These are phyloP conservation scores for Ambispora gerdemannii DNA, from an alignment of 192 early-diverging fungal genomes.

Conservation along the genomic window DNA sequence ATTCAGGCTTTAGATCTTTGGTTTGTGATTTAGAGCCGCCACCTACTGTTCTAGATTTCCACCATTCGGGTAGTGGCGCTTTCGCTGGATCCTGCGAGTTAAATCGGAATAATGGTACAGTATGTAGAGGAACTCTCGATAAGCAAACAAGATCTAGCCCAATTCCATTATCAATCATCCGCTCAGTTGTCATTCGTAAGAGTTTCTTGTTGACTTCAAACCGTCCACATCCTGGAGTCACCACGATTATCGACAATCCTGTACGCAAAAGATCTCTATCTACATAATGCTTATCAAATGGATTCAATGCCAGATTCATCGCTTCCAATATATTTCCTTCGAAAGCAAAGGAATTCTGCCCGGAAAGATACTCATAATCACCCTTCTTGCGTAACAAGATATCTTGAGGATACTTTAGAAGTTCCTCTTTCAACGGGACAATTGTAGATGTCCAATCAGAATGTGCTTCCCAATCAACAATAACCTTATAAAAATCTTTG, in stretches of 20 bases:
- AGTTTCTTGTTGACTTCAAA: slow-evolving; percentile 85
- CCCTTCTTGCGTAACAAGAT: slow-evolving; percentile 55
- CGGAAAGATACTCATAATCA: slow-evolving; percentile 58
- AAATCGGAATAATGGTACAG: slow-evolving; percentile 86
- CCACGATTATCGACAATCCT: slow-evolving; percentile 81
- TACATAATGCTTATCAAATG: slow-evolving; percentile 89
- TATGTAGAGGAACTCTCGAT: slow-evolving; percentile 79
- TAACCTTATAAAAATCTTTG: slow-evolving; percentile 93
- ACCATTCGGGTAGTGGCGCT: slow-evolving; percentile 34
- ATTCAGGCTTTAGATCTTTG: slow-evolving; percentile 38
- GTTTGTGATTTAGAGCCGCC: slow-evolving; percentile 33
- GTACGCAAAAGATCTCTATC: slow-evolving; percentile 92
- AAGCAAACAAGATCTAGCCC: slow-evolving; percentile 91
- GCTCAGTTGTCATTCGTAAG: slow-evolving; percentile 87
- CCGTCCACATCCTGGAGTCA: slow-evolving; percentile 86
- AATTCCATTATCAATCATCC: slow-evolving; percentile 90
- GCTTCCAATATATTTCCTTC: slow-evolving; percentile 96
- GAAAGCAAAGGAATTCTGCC: slow-evolving; percentile 76
- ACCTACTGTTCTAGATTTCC: slow-evolving; percentile 12
- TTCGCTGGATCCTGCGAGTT: slow-evolving; percentile 48
- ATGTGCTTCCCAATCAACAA: slow-evolving; percentile 87
- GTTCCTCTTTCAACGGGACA: slow-evolving; percentile 66
- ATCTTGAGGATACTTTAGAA: slow-evolving; percentile 68
- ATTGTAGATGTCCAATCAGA: slow-evolving; percentile 70
- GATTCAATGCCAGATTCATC: slow-evolving; percentile 93